Evolutionary conservation across 805 yeast genomes (phyloP).

Genomic region (Candida silvatica): DNA sequence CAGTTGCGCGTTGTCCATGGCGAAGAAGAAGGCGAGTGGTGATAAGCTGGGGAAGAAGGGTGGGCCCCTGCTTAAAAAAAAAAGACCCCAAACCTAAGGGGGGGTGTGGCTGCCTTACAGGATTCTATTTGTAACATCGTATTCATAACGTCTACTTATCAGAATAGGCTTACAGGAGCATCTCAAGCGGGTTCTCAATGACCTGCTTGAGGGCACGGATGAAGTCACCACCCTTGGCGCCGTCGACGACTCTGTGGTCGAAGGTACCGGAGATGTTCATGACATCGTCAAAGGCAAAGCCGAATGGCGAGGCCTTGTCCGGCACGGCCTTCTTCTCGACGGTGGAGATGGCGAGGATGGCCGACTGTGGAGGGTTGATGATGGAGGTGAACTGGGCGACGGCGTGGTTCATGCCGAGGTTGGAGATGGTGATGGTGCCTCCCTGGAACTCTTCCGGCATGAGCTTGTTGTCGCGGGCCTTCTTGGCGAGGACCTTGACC

Average conservation of each 20-base stretch:
- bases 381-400: constrained; percentile 91
- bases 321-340: constrained; percentile 88
- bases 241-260: constrained; percentile 95
- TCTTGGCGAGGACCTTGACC: constrained; percentile 88
- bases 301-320: constrained; percentile 83
- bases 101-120: not conserved
- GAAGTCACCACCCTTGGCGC: constrained; percentile 97
- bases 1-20: constrained; percentile 14
- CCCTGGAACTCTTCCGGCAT: constrained; percentile 98
- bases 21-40: not conserved
- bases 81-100: not conserved
- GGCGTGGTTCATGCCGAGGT: constrained; percentile 98
- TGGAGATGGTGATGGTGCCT: constrained; percentile 97
- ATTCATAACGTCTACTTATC: not conserved
- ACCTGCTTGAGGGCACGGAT: constrained; percentile 87
- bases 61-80: not conserved
- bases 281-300: constrained; percentile 86
- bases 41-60: not conserved
- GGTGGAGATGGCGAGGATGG: constrained; percentile 93
- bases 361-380: constrained; percentile 95
- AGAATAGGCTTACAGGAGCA: constrained; percentile 51
- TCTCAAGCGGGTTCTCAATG: constrained; percentile 92
- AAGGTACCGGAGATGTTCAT: constrained; percentile 93
- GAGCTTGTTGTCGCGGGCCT: constrained; percentile 92
- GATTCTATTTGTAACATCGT: not conserved